Base-by-base conservation (phyloP, 192 early-diverging fungal genomes). In the Backusella luteola region DNA sequence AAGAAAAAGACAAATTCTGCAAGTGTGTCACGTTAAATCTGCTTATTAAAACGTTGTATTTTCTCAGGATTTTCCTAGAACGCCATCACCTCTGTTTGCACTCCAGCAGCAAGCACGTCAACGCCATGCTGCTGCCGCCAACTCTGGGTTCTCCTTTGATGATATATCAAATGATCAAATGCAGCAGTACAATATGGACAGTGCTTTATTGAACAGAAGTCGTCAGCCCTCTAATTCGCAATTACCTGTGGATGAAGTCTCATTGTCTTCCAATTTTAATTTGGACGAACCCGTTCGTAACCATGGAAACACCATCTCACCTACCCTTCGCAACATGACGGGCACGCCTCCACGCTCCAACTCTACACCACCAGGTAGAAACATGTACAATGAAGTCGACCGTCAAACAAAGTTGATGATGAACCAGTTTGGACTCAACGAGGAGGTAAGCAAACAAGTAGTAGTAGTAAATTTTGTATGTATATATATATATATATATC, bases 71-170 rank as follows among this genome's bases (percentile, higher is more conserved):
- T 90, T 89, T 56, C 89, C 89, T 12, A 70, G 89, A 36, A 89
- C 89, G 4, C 87, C 89, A 17, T 90, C 89, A 2, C 89, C 89
- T 19, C 32, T 79, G 5, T 84, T 82, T 73, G 74, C 84, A 75
- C 72, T 82, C 71, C 80, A 85, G 78, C 78, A 88, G 73, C 69
- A 85, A 77, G 66, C 84, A 73, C 80, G 79, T 19, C 76, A 86
- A 76, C 72, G 79, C 23, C 79, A 76, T 21, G 34, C 66, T 8
- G 67, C 69, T 29, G 52, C 68, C 14, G 21, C 56, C 26, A 63
- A 26, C 9, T 63, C 56, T 26, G 70, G 44, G 15, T 71, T 71
- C 29, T 42, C 70, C 6, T 71, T 39, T 56, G 76, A 76, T 41
- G 76, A 76, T 63, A 21, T 67, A 38, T 63, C 44, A 15, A 49